Percentiles rank a stretch among this genome's conserved stretches.
Evolutionary conservation across 2,329 filamentous ascomycete genomes (phyloP).

Genomic region (Zymoseptoria tritici): DNA sequence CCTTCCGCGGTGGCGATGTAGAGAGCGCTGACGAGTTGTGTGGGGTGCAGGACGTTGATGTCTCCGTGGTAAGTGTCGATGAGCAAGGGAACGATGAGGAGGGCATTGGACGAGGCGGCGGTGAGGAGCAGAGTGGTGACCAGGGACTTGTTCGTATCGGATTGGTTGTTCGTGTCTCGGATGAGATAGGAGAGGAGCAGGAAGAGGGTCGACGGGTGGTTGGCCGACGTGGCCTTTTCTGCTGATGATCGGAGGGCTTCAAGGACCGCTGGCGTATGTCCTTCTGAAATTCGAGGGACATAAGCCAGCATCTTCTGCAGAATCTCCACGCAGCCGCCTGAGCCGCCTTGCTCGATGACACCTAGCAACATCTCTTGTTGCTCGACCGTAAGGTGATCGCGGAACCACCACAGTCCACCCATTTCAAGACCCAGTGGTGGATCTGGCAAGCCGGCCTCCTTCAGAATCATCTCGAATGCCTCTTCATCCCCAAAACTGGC

Average conservation of each 20-base stretch:
- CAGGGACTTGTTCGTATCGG: neutral
- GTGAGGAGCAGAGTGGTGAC: neutral
- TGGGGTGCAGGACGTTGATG: slow-evolving; percentile 1
- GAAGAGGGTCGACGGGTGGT: neutral
- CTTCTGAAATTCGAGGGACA: neutral
- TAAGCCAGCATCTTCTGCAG: slow-evolving; percentile 1
- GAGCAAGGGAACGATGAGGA: slow-evolving; percentile 2
- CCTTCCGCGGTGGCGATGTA: slow-evolving; percentile 1
- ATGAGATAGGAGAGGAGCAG: slow-evolving; percentile 1
- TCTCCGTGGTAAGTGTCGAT: slow-evolving; percentile 1
- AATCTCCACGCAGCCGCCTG: slow-evolving; percentile 4
- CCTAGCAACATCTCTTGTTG: slow-evolving; percentile 4
- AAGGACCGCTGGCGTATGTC: neutral
- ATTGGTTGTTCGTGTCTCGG: neutral
- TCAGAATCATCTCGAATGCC: slow-evolving; percentile 3
- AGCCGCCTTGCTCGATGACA: slow-evolving; percentile 1
- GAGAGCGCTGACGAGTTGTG: neutral
- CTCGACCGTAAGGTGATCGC: neutral
- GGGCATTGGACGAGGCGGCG: neutral
- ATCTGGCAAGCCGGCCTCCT: slow-evolving; percentile 2
- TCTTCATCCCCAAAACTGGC: slow-evolving; percentile 5
- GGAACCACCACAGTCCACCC: no score
- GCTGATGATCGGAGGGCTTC: neutral
- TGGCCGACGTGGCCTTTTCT: neutral
- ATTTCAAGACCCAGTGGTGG: neutral